These are phyloP conservation scores for Zychaea mexicana DNA, from an alignment of 371 early-diverging fungal species.

Conservation along the genomic window DNA sequence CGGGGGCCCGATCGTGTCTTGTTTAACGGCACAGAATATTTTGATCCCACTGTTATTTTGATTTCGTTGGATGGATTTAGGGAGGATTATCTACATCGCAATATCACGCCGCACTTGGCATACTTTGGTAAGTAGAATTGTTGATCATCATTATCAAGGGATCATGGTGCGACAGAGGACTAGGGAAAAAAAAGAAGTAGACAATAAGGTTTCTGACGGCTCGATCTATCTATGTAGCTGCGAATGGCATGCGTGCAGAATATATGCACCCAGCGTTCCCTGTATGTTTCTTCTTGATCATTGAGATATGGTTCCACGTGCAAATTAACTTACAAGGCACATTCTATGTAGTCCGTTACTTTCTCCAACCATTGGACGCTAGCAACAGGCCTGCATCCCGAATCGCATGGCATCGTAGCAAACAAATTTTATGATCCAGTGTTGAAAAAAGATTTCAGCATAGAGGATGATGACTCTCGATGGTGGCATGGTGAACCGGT, in stretches of 20 bases:
- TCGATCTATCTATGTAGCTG: conserved; percentile 6
- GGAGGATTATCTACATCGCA: conserved; percentile 76
- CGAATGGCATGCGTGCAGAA: conserved; percentile 55
- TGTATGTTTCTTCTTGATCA: conserved; percentile 25
- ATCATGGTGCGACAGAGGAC: no score
- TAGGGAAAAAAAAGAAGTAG: no score
- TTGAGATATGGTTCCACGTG: neutral
- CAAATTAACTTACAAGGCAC: no score
- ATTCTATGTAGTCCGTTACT: conserved; percentile 58
- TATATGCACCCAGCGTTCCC: conserved; percentile 80
- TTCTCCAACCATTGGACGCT: conserved; percentile 95
- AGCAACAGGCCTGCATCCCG: conserved; percentile 90
- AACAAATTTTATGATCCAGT: conserved; percentile 86
- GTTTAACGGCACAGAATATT: conserved; percentile 69
- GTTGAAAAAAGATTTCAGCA: conserved; percentile 72
- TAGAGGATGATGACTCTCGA: conserved; percentile 62
- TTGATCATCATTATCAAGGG: neutral
- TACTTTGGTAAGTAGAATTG: conserved; percentile 46
- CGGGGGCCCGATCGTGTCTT: conserved; percentile 21
- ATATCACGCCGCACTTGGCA: conserved; percentile 69
- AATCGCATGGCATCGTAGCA: conserved; percentile 90
- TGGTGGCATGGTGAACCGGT: conserved; percentile 93
- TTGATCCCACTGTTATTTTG: conserved; percentile 74
- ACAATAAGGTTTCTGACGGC: no score
- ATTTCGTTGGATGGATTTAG: conserved; percentile 90